A percentile compares a stretch with the other conserved stretches of the same genome.
These are phyloP conservation scores for Apiotrichum domesticum DNA, from an alignment of 1,284 basidiomycete species.

Conservation along the genomic window DNA sequence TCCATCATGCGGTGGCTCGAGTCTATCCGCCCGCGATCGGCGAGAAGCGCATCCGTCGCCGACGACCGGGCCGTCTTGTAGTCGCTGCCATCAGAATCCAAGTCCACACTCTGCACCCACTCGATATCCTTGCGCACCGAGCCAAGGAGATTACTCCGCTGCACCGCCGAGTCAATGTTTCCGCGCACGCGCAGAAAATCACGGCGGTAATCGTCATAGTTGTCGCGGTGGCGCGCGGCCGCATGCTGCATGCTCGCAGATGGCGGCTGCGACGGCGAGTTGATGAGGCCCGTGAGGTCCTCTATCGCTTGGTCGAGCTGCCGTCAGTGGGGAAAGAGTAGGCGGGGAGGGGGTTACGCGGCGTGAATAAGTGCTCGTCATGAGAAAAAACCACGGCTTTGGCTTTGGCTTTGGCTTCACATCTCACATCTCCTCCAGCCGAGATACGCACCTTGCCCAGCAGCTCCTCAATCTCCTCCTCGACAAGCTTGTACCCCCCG, in stretches of 20 bases:
- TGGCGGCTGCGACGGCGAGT: slow-evolving; percentile 65
- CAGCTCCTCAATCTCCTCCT: slow-evolving; percentile 77
- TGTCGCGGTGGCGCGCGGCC: slow-evolving; percentile 82
- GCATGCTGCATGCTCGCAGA: slow-evolving; percentile 80
- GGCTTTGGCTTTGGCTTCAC: too few species aligned
- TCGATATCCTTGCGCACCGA: slow-evolving; percentile 95
- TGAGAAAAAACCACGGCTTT: too few species aligned
- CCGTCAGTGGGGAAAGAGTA: neutral
- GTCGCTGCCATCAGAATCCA: slow-evolving; percentile 35
- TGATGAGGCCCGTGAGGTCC: slow-evolving; percentile 61
- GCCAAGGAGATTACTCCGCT: slow-evolving; percentile 77
- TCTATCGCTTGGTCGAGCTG: slow-evolving; percentile 81
- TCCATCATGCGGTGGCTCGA: slow-evolving; percentile 92
- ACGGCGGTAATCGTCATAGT: slow-evolving; percentile 77
- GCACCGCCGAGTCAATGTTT: slow-evolving; percentile 75
- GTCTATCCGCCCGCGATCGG: slow-evolving; percentile 83
- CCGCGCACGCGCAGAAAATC: slow-evolving; percentile 76
- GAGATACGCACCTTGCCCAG: slow-evolving; percentile 65
- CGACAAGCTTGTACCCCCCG: slow-evolving; percentile 62
- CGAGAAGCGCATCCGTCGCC: slow-evolving; percentile 76
- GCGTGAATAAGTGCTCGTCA: too few species aligned
- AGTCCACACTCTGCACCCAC: slow-evolving; percentile 51
- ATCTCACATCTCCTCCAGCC: neutral
- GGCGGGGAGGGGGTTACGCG: too few species aligned
- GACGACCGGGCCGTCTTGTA: slow-evolving; percentile 70